Evolutionary conservation across 441 rosid species (phyloP), one percentile per base, ranked within the genome.

Genomic region (Populus tomentosa): DNA sequence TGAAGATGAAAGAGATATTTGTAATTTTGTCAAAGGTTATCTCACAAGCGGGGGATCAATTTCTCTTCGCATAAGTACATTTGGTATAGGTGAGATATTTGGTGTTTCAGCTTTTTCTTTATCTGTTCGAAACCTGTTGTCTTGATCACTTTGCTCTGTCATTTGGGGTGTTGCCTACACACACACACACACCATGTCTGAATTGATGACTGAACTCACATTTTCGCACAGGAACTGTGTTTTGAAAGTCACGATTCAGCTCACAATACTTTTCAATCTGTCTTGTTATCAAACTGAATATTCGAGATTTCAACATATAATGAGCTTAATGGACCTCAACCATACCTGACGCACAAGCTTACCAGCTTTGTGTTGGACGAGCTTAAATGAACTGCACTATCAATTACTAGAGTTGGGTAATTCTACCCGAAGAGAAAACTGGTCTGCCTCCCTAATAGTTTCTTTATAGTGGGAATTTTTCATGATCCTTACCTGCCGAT

Each of bases 1-100:
- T 70, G 92, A 92, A 76, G 88, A 95, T 80, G 99, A 95, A 78
- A 86, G 88, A 80, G 95, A 89, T 53, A 92, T 95, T 78, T 94
- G 97, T 88, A 82, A 79, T 76, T 82, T 81, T 24, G 81, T 92
- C 76, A 88, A 87, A 82, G 83, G 73, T 80, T 84, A 75, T 78
- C 82, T 86, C 67, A 71, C 79, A 72, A 84, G 78, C 14, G 83
- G 74, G 67, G 81, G 82, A 75, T 78, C 90, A 40, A 78, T 87
- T 70, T 84, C 87, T 81, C 99, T 95, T 79, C 88, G 96, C 71
- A 87, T 93, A 71, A 87, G 84, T 66, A 91, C 94, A 32, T 92
- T 93, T 79, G 98, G 94, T 73, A 87, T 95, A 23, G 98, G 95
- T 91, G 77, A 85, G 85, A 62, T 66, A 64, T 30, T 69, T 40